A percentile compares a stretch with the other conserved stretches of the same genome.
Evolutionary conservation across 2,329 filamentous ascomycete species (phyloP).

Genomic region (Leptographium radiaticola): DNA sequence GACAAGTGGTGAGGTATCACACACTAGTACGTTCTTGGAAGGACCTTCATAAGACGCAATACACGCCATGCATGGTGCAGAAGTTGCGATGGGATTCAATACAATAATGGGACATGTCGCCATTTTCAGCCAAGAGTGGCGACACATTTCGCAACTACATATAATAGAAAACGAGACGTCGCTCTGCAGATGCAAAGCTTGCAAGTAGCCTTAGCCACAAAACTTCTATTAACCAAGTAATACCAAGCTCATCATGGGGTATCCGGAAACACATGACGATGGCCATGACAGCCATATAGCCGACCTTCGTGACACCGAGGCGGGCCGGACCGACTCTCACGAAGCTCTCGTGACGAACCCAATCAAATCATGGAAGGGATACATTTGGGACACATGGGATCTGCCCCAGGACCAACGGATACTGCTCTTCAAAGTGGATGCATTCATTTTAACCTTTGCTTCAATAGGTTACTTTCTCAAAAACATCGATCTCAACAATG

Average conservation of each 20-base stretch:
- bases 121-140: background rate
- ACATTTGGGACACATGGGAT: conserved; percentile 24
- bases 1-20: too few species aligned
- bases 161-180: too few species aligned
- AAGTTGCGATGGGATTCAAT: background rate
- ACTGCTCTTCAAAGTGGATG: conserved; percentile 22
- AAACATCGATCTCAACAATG: conserved; percentile 25
- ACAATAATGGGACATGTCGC: background rate
- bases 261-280: background rate
- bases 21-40: too few species aligned
- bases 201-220: too few species aligned
- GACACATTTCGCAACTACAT: too few species aligned
- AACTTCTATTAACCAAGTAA: too few species aligned
- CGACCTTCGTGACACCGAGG: background rate
- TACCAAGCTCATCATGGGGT: too few species aligned
- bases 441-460: conserved; percentile 21
- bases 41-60: background rate
- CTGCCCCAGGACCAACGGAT: conserved; percentile 19
- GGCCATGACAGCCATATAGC: background rate
- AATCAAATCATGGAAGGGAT: conserved; percentile 21
- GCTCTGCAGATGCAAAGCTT: too few species aligned
- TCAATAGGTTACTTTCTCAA: conserved; percentile 22
- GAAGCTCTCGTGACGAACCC: background rate
- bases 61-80: background rate
- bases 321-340: background rate